Evolutionary conservation across 106 monocot species (phyloP).

Genomic region (Platanthera guangdongensis): DNA sequence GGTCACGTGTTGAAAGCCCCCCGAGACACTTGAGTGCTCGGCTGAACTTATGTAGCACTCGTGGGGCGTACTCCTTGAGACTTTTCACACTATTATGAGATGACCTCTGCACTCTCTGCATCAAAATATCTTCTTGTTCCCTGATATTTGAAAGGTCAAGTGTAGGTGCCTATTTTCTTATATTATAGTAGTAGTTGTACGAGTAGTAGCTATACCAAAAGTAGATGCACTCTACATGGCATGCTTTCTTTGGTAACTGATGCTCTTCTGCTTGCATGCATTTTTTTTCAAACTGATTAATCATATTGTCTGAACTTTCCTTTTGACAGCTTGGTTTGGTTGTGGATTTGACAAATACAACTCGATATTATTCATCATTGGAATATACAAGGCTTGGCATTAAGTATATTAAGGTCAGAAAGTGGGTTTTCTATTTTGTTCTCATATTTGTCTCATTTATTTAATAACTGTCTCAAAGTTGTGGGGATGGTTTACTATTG

Average conservation of each 20-base stretch:
- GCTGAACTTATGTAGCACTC: too few species aligned
- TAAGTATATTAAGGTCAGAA: constrained; percentile 74
- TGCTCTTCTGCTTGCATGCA: neutral
- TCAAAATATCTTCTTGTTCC: neutral
- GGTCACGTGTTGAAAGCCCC: too few species aligned
- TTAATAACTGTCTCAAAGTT: neutral
- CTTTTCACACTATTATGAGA: too few species aligned
- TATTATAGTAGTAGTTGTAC: neutral
- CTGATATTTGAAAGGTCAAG: neutral
- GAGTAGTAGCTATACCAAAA: neutral
- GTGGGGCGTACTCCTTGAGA: too few species aligned
- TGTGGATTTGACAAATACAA: constrained; percentile 91
- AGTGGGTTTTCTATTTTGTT: neutral
- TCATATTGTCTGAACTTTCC: neutral
- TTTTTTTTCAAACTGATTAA: neutral
- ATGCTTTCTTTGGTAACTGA: neutral
- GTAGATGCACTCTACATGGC: neutral
- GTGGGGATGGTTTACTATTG: constrained; percentile 7
- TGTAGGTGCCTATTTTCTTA: neutral
- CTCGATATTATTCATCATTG: constrained; percentile 64
- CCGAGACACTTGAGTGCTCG: too few species aligned
- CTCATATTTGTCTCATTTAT: neutral
- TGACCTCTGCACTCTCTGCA: neutral
- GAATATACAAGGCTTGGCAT: constrained; percentile 84
- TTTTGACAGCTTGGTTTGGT: constrained; percentile 77